Base-by-base conservation (phyloP, 805 yeast genomes). In the Starmera caribaea region DNA sequence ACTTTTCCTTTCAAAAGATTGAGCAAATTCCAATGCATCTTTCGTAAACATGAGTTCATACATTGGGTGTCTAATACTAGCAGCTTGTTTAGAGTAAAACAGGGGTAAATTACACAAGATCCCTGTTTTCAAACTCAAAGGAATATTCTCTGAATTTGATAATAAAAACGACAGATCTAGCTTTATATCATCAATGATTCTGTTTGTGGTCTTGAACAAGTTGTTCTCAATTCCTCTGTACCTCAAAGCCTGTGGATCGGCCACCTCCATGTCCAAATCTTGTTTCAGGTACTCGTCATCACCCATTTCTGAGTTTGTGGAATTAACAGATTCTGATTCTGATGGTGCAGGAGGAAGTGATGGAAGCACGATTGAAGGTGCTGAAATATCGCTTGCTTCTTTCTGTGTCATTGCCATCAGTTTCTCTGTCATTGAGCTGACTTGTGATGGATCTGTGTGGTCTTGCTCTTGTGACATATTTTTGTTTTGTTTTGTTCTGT, bases 141-240 rank as follows among this genome's bases (percentile, higher is more conserved):
- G 34, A 12, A 38, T 43, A 3, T 41, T 45, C 17, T 39, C 44
- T 10, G 43, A 44, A 27, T 29, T 37, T 35, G 31, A 30, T 9
- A 40, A 14, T 2, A 53, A 41, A 43, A 68, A 65, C 28, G 58
- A 45, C 8, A 70, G 53, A 42, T 68, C 73, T 27, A 64, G 68
- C 38, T 71, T 61, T 27, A 82, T 52, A 50, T 82, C 90, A 53
- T 80, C 87, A 16, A 81, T 48, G 16, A 83, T 63, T 40, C 90
- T 63, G 49, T 82, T 82, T 6, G 79, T 58, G 0, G 90, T 81
- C 49, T 82, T 83, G 59, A 75, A 74, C 2, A 45, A 42, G 2
- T 38, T 26, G 2, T 10, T 12, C 8, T 12, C 38, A 6, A 32
- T 3, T 16, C 35, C 16, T 12, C 14, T 12, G 17, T 41, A 45